phyloP scores from a whole-genome alignment of 2,329 filamentous ascomycete genomes.

The Stemphylium beticola region DNA sequence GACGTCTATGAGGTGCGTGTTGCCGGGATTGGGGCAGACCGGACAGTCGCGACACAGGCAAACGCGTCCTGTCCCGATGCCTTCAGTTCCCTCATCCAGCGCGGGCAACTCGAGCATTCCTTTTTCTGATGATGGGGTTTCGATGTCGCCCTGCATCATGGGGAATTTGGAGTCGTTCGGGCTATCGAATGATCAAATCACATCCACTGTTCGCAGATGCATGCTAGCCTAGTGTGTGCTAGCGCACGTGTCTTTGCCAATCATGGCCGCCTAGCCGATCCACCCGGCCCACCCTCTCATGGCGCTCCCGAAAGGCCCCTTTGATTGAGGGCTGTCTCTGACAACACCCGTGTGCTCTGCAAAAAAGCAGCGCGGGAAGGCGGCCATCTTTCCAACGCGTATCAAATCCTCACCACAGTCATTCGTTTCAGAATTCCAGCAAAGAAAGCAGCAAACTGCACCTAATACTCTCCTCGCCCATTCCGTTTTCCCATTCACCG shows the following conservation, averaged over 20 bases:
- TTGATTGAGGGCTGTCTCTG: constrained; percentile 18
- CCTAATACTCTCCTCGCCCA: constrained; percentile 19
- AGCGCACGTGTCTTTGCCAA: constrained; percentile 17
- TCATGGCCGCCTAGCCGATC: constrained; percentile 8
- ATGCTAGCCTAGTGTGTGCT: constrained; percentile 4
- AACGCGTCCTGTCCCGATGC: not conserved
- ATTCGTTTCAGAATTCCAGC: constrained; percentile 43
- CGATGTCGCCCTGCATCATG: not conserved
- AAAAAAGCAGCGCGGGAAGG: constrained; percentile 25
- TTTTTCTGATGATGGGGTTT: not conserved
- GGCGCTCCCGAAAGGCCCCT: constrained; percentile 9
- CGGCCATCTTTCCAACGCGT: constrained; percentile 22
- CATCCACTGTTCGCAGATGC: constrained; percentile 5
- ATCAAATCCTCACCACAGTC: constrained; percentile 45
- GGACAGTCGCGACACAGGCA: constrained; percentile 1
- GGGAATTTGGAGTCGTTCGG: constrained; percentile 12
- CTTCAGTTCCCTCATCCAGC: no score
- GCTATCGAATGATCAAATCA: constrained; percentile 13
- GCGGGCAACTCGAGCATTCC: not conserved
- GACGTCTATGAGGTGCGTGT: not conserved
- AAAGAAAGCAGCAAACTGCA: constrained; percentile 14
- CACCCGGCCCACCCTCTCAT: not conserved
- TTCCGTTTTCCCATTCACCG: constrained; percentile 17
- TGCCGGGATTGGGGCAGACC: constrained; percentile 1
- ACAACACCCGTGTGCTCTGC: constrained; percentile 18